Base-by-base conservation (phyloP, 2,329 filamentous ascomycete species). In the Trichothecium roseum region DNA sequence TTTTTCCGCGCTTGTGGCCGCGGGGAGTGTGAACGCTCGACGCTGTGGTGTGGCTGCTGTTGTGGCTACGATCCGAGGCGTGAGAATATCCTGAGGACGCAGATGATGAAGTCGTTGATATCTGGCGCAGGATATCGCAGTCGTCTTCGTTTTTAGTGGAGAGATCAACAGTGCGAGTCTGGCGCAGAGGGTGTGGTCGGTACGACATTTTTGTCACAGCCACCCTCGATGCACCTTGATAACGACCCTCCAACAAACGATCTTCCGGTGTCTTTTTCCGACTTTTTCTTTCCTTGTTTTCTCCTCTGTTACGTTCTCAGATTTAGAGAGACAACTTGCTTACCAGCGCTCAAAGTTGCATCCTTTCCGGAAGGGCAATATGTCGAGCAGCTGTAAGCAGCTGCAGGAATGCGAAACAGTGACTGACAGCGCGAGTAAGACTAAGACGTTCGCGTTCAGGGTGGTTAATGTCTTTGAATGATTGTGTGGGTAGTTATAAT, bases 1-100 rank as follows among this genome's bases (percentile, higher is more conserved):
- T 89, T 56, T 78, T 71, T 41, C 83, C 83, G 54, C 85, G 76
- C 56, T 78, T 82, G 52, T 89, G 84, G 33, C 69, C 68, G 40
- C 59, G 30, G 9, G 28, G 28, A 30, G 31, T 7, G 32, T 28
- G 49, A 40, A 54, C 53, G 53, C 74, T 76, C 24, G 84, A 85
- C 43, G 76, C 70, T 22, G 84, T 89, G 14, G 81, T 84, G 45
- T 81, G 66, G 32, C 82, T 59, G 34, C 82, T 59, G 38, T 47
- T 45, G 36, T 68, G 62, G 50, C 75, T 80, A 36, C 71, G 64
- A 30, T 78, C 72, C 42, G 77, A 78, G 34, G 57, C 49, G 42
- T 68, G 65, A 2, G 80, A 83, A 53, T 78, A 81, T 37, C 68
- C 72, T 4, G 80, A 83, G 3, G 81, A 86, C 36, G 72, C 73